phyloP scores from a whole-genome alignment of 176 grass and related monocot genomes.

The Tuctoria greenei region DNA sequence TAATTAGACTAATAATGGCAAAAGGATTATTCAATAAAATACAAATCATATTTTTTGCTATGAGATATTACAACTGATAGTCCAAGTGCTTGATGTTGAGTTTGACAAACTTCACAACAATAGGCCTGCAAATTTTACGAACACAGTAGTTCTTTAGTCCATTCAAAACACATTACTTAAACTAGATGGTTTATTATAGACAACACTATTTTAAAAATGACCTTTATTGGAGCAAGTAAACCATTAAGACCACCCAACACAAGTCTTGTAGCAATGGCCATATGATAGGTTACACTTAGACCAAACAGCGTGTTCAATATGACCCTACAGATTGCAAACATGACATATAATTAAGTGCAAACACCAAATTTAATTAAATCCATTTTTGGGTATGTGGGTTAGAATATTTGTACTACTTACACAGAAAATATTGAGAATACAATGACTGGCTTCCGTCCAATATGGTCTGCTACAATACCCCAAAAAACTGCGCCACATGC shows the following conservation, averaged over 20 bases:
- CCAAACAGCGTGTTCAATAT: slow-evolving; percentile 59
- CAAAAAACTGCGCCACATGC: slow-evolving; percentile 28
- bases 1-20: neutral
- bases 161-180: neutral
- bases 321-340: slow-evolving; percentile 23
- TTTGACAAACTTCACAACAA: slow-evolving; percentile 44
- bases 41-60: neutral
- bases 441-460: slow-evolving; percentile 56
- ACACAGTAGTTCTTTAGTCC: neutral
- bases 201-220: neutral
- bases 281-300: slow-evolving; percentile 49
- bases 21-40: neutral
- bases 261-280: slow-evolving; percentile 51
- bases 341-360: neutral
- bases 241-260: slow-evolving; percentile 52
- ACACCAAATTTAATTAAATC: neutral
- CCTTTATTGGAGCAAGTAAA: slow-evolving; percentile 53
- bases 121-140: slow-evolving; percentile 28
- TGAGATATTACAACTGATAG: slow-evolving; percentile 45
- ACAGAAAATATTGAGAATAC: slow-evolving; percentile 40
- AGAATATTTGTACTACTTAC: slow-evolving; percentile 20
- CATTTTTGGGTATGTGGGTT: neutral
- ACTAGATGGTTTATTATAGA: neutral
- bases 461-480: slow-evolving; percentile 46
- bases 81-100: slow-evolving; percentile 47